phyloP scores from a whole-genome alignment of 805 yeast genomes.

The Candida multigemmis region DNA sequence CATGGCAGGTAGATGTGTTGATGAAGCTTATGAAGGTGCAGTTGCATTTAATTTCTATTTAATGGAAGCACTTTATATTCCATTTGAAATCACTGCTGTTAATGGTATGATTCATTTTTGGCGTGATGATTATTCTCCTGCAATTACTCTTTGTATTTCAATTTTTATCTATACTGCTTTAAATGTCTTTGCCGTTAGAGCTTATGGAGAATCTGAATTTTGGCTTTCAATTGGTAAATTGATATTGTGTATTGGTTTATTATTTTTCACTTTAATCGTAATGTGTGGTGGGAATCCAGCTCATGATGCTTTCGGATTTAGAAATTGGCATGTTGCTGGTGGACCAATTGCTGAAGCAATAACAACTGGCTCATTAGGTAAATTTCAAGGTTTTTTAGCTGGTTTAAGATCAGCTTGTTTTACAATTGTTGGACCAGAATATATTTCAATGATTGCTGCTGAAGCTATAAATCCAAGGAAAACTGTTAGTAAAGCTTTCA shows the following conservation, averaged over 20 bases:
- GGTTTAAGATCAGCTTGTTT: constrained; percentile 29
- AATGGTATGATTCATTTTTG: constrained; percentile 48
- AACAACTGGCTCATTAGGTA: constrained; percentile 26
- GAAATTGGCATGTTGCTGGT: constrained; percentile 25
- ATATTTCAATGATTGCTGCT: constrained; percentile 34
- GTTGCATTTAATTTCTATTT: constrained; percentile 27
- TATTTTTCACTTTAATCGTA: constrained; percentile 24
- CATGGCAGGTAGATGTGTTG: constrained; percentile 29
- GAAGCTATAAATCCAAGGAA: constrained; percentile 35
- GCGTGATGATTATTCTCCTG: constrained; percentile 41
- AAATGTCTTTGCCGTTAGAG: constrained; percentile 38
- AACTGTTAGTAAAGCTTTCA: constrained; percentile 30
- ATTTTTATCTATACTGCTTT: constrained; percentile 32
- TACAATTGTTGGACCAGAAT: constrained; percentile 35
- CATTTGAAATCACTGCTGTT: constrained; percentile 39
- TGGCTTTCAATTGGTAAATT: constrained; percentile 33
- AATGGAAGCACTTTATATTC: constrained; percentile 37
- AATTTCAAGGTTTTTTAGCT: constrained; percentile 33
- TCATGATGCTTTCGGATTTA: constrained; percentile 23
- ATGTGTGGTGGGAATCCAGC: constrained; percentile 31
- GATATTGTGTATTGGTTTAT: constrained; percentile 26
- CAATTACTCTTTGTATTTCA: constrained; percentile 35
- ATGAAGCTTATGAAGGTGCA: constrained; percentile 26
- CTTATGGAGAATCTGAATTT: constrained; percentile 45
- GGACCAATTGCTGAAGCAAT: constrained; percentile 31